Conservation (phyloP, 1,139 yeast genomes). For the Diutina neorugosa region DNA sequence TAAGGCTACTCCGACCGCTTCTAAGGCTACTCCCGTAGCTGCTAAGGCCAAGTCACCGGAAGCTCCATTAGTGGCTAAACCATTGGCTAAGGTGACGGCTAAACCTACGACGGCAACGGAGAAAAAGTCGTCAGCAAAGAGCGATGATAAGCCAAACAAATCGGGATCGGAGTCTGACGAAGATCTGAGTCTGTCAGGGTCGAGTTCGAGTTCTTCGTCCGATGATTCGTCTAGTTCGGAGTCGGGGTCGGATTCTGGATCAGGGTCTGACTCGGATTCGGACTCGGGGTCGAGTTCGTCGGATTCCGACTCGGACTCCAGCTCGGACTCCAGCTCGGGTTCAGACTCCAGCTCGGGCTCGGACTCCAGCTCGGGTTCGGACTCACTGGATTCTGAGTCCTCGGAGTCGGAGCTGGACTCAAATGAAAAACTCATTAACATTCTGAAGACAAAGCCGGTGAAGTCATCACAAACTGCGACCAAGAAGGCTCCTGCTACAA, state of each 20-base stretch:
- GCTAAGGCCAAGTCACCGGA: background rate
- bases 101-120: background rate
- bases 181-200: background rate
- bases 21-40: background rate
- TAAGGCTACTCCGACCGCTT: background rate
- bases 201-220: background rate
- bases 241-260: background rate
- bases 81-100: background rate
- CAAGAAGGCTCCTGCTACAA: background rate
- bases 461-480: too few species aligned
- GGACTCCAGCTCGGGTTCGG: background rate
- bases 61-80: background rate
- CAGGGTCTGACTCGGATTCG: background rate
- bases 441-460: background rate
- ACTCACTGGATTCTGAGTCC: too few species aligned
- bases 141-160: background rate
- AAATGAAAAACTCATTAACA: too few species aligned
- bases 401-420: background rate
- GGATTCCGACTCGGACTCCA: background rate
- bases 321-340: background rate
- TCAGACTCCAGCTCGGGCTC: too few species aligned
- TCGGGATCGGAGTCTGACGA: background rate
- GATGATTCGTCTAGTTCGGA: background rate
- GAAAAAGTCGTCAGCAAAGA: background rate
- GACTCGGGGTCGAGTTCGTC: background rate